Evolutionary conservation across 1,284 basidiomycete species (phyloP), one percentile per base, ranked within the genome.

Genomic region (Puccinia triticina): DNA sequence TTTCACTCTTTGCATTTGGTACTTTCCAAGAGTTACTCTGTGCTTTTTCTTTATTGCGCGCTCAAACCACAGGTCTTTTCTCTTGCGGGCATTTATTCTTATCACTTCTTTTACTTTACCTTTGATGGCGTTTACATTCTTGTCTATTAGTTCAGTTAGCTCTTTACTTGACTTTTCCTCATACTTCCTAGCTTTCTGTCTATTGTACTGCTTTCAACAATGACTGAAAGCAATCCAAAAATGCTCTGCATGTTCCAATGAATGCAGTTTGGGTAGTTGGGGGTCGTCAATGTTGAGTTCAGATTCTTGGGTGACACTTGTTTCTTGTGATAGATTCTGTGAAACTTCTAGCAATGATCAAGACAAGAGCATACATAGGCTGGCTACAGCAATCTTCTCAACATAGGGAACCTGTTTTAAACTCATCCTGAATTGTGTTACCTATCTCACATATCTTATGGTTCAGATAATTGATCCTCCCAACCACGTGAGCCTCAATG

Each of bases 291-390:
- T 8, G 7, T 69, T 23, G 10, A 43, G 66, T 69, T 69, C n/a
- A 34, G 66, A 69, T 43, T 16, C 10, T n/a, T n/a, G n/a, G 40
- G 40, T 16, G 14, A 69, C 23, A 10, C 5, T 12, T 2, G 10
- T 8, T 18, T 12, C 66, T n/a, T n/a, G n/a, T n/a, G n/a, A n/a
- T n/a, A n/a, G n/a, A 34, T 69, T 43, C 21, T 40, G 37, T 69
- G 66, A 69, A 16, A 69, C 14, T 11, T 43, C 37, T 21, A 43
- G 66, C 11, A 21, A 43, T 37, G 66, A 37, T 69, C 21, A 34
- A 43, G 66, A 18, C 23, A 21, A 43, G 66, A 40, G 66, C 37
- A 69, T 43, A 69, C 66, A 69, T 11, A 69, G 32, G 43, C n/a
- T 69, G 2, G 66, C 66, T n/a, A n/a, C n/a, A n/a, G n/a, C n/a